These are phyloP conservation scores for Ascochyta clinopodiicola DNA, from an alignment of 2,329 filamentous ascomycete species.

Conservation along the genomic window DNA sequence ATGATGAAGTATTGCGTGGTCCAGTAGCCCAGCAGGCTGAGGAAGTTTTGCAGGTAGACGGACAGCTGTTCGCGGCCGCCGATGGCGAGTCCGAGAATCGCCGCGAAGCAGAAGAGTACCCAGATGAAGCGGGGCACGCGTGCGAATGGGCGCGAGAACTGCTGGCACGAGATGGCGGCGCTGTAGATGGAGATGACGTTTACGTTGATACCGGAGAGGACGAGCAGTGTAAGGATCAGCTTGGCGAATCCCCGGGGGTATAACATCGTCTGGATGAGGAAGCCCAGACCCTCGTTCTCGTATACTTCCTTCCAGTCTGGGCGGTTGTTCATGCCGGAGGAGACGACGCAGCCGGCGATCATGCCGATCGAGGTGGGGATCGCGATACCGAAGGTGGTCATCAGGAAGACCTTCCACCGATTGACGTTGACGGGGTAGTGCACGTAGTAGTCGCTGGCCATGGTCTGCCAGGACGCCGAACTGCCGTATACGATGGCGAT, in stretches of 20 bases:
- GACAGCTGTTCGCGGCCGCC: conserved; percentile 53
- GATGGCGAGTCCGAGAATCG: conserved; percentile 53
- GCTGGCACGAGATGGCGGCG: conserved; percentile 54
- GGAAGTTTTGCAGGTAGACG: conserved; percentile 54
- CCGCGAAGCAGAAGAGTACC: conserved; percentile 53
- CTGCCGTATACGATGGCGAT: conserved; percentile 48
- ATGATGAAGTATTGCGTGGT: conserved; percentile 55
- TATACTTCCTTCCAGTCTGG: conserved; percentile 50
- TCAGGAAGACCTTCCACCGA: conserved; percentile 50
- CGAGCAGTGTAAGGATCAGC: conserved; percentile 54
- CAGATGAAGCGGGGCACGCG: conserved; percentile 60
- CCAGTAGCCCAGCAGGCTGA: conserved; percentile 57
- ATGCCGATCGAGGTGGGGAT: conserved; percentile 54
- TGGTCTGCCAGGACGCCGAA: conserved; percentile 51
- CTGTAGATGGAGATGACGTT: conserved; percentile 60
- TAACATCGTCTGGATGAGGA: conserved; percentile 55
- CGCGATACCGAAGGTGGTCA: conserved; percentile 52
- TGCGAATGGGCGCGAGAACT: conserved; percentile 57
- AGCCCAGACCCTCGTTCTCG: conserved; percentile 54
- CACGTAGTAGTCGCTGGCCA: conserved; percentile 54
- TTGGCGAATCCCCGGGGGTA: conserved; percentile 58
- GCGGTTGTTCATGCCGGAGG: conserved; percentile 43
- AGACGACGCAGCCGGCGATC: conserved; percentile 53
- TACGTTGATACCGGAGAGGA: conserved; percentile 54
- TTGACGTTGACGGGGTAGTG: conserved; percentile 50